Evolutionary conservation across 768 basidiomycete species (phyloP).

Genomic region (Naematelia encephala): DNA sequence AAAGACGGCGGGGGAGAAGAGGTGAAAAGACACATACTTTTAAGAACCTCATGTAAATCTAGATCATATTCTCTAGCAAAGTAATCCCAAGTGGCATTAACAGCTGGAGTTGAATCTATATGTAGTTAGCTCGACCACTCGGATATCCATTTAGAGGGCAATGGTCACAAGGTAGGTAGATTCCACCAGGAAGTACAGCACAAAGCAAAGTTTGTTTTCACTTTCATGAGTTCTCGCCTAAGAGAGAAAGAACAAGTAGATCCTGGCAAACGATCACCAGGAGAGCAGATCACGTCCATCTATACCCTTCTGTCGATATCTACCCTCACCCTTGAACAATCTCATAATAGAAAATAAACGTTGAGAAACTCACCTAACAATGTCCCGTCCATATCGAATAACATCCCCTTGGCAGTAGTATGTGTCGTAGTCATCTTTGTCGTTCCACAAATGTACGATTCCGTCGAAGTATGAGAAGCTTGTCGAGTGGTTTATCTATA

Average conservation of each 20-base stretch:
- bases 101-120: constrained; percentile 79
- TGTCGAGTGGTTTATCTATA: not conserved
- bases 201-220: too few species aligned
- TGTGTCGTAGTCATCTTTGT: not conserved
- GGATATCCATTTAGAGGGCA: not conserved
- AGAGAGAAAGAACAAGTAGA: too few species aligned
- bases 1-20: not conserved
- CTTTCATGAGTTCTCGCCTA: too few species aligned
- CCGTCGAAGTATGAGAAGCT: too few species aligned
- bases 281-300: too few species aligned
- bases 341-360: not conserved
- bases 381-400: constrained; percentile 50
- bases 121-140: constrained; percentile 50
- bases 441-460: not conserved
- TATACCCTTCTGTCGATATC: too few species aligned
- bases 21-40: constrained; percentile 41
- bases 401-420: constrained; percentile 14
- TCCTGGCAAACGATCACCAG: too few species aligned
- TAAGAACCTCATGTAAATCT: constrained; percentile 47
- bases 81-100: constrained; percentile 70
- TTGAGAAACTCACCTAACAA: constrained; percentile 30
- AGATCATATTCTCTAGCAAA: constrained; percentile 62
- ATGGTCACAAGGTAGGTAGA: too few species aligned
- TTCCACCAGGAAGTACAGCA: too few species aligned
- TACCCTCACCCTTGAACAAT: too few species aligned